Evolutionary conservation across 345 rosid species (phyloP), one percentile per base, ranked within the genome.

Genomic region (Hibiscus trionum): DNA sequence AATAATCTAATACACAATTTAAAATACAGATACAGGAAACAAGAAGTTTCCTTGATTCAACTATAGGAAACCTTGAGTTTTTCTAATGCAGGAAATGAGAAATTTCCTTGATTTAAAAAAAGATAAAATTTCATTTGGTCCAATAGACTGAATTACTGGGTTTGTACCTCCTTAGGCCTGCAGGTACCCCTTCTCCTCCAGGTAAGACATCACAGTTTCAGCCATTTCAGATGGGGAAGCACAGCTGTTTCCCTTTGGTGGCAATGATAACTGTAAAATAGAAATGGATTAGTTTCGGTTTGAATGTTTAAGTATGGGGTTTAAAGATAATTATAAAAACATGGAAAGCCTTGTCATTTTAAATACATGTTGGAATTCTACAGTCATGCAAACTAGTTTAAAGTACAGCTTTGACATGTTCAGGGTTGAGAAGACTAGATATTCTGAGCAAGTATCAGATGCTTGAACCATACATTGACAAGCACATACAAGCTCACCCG

Each of bases 141-240:
- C 42, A 17, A 5, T n/a, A 16, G 5, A 27, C 64, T 60, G 12
- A 26, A 60, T 17, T n/a, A 17, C 55, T 37, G 46, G 59, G 27
- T 19, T 60, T 55, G 56, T 53, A 24, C 35, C 63, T 11, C 55
- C 77, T 76, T 79, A 87, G 31, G 84, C 85, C 70, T 73, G 77
- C 73, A 89, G 84, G 80, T 80, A 89, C 12, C 95, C 93, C 75
- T 88, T 84, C 65, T 80, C 78, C 57, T 87, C 87, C 83, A 93
- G 79, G 81, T 85, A 90, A 37, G 86, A 76, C 24, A 88, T 82
- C 71, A 93, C 93, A 61, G 77, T 76, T 77, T 84, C 88, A 27
- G 93, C 91, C 90, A 90, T 83, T 58, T 86, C 88, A 73, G 72
- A 50, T 0, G 88, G 93, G 37, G 90, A 83, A 78, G 82, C 69